These are phyloP conservation scores for Phytomonas francai DNA, from an alignment of 208 protist genomes.

Conservation along the genomic window DNA sequence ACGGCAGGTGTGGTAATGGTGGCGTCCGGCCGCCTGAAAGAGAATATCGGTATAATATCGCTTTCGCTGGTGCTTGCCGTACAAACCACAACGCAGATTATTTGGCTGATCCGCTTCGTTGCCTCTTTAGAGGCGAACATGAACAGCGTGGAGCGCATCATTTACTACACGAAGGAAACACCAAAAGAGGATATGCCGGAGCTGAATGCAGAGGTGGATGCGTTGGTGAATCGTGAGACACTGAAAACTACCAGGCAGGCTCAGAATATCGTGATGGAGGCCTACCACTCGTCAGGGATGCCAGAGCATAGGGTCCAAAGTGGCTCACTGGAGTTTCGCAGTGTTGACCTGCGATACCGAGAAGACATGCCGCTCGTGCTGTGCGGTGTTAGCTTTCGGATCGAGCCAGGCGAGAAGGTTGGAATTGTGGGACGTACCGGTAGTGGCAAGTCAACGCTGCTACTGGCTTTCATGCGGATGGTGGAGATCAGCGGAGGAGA, in stretches of 20 bases:
- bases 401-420: slow-evolving; percentile 70
- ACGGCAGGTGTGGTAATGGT: slow-evolving; percentile 38
- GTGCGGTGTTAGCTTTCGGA: slow-evolving; percentile 31
- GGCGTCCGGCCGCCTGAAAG: slow-evolving; percentile 7
- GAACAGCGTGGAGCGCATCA: slow-evolving; percentile 78
- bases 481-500: slow-evolving; percentile 47
- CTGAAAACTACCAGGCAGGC: no score
- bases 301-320: slow-evolving; percentile 11
- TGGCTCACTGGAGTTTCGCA: slow-evolving; percentile 41
- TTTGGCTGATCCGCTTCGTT: slow-evolving; percentile 26
- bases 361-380: slow-evolving; percentile 57
- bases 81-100: slow-evolving; percentile 19
- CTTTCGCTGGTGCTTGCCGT: slow-evolving; percentile 35
- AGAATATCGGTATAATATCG: slow-evolving; percentile 39
- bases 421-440: slow-evolving; percentile 80
- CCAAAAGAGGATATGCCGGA: slow-evolving; percentile 43
- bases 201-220: slow-evolving; percentile 9
- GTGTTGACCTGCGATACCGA: slow-evolving; percentile 73
- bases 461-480: slow-evolving; percentile 67
- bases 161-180: slow-evolving; percentile 70
- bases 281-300: background rate
- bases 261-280: background rate
- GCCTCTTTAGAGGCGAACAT: slow-evolving; percentile 67
- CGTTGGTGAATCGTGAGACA: background rate
- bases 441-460: slow-evolving; percentile 79